Evolutionary conservation across 2,329 filamentous ascomycete genomes (phyloP), one percentile per base, ranked within the genome.

Genomic region (Lasiodiplodia gonubiensis): DNA sequence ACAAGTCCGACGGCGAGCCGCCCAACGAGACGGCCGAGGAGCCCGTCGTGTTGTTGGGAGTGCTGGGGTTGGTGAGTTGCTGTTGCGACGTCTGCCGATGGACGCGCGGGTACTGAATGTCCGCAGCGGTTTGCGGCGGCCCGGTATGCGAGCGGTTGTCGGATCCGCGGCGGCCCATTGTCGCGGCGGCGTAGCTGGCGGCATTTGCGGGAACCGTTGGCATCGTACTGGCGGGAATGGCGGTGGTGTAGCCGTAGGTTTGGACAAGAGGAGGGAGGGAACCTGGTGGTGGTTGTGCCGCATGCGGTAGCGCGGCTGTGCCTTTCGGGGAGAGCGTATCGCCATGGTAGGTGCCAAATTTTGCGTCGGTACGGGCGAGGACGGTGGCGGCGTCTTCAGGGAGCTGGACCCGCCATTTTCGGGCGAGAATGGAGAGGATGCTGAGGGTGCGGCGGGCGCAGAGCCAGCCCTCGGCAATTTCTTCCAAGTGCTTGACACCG

Each of bases 381-480:
- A 96, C 88, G 1, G 85, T 81, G 0, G 87, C 85, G 0, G 94
- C 94, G 78, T 98, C 94, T 68, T 92, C 90, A 0, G 95, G 94
- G 11, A 98, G 80, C 67, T 93, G 89, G 52, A 97, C 90, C 21
- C 90, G 90, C 94, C 95, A 98, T 74, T 95, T 95, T n/a, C 89
- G 87, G 0, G 91, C 90, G 14, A 97, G 87, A 4, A 96, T 88
- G 71, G 91, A 93, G 52, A 99, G 84, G 57, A 98, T 97, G 68
- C 89, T 88, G 7, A 98, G 84, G 0, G 94, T 94, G 14, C 94
- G 87, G 64, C 94, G 86, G 11, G 94, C 94, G 73, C 93, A 95
- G 0, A 93, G 87, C 95, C 95, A 99, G 73, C 93, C 91, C 77
- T 97, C 94, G 0, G 93, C 93, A 72, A 99, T 97, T 75, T 98